A percentile compares a stretch with the other conserved stretches of the same genome.
Conservation (phyloP, 2,329 filamentous ascomycete genomes). For the Diatrype stigma region DNA sequence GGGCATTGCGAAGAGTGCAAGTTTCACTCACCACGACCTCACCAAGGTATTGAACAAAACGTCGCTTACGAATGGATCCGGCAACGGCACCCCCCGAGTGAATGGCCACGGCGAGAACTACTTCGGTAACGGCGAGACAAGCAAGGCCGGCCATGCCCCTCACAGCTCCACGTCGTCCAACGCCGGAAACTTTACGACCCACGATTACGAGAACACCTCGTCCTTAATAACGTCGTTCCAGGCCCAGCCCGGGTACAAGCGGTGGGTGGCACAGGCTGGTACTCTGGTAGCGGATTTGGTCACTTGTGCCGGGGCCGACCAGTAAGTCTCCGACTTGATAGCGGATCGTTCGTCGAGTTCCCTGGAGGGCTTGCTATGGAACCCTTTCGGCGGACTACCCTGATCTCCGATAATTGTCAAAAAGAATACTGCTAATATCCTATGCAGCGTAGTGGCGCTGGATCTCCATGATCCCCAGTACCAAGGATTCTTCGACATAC, state of each 20-base stretch:
- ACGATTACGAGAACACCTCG: slow-evolving; percentile 62
- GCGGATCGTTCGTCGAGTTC: background rate
- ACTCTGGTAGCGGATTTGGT: slow-evolving; percentile 91
- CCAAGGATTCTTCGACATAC: slow-evolving; percentile 98
- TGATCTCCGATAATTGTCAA: background rate
- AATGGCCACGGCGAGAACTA: slow-evolving; percentile 29
- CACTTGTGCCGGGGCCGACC: slow-evolving; percentile 92
- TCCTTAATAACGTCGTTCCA: slow-evolving; percentile 57
- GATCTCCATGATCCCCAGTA: slow-evolving; percentile 95
- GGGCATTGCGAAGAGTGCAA: slow-evolving; percentile 61
- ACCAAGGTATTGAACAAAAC: slow-evolving; percentile 70
- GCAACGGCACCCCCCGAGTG: slow-evolving; percentile 25
- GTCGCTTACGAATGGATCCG: slow-evolving; percentile 49
- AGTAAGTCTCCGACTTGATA: slow-evolving; percentile 48
- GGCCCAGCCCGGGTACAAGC: slow-evolving; percentile 89
- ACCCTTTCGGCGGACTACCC: background rate
- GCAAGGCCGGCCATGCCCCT: slow-evolving; percentile 26
- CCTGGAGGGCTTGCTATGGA: background rate
- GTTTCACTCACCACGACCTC: slow-evolving; percentile 66
- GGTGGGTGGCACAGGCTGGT: slow-evolving; percentile 97
- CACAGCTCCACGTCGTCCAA: slow-evolving; percentile 37
- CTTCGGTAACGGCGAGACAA: slow-evolving; percentile 24
- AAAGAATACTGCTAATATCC: slow-evolving; percentile 19
- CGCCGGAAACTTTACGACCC: slow-evolving; percentile 52
- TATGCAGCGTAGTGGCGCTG: slow-evolving; percentile 78